These are phyloP conservation scores for Acanthamoeba triangularis DNA, from an alignment of 208 protist genomes.

Conservation along the genomic window DNA sequence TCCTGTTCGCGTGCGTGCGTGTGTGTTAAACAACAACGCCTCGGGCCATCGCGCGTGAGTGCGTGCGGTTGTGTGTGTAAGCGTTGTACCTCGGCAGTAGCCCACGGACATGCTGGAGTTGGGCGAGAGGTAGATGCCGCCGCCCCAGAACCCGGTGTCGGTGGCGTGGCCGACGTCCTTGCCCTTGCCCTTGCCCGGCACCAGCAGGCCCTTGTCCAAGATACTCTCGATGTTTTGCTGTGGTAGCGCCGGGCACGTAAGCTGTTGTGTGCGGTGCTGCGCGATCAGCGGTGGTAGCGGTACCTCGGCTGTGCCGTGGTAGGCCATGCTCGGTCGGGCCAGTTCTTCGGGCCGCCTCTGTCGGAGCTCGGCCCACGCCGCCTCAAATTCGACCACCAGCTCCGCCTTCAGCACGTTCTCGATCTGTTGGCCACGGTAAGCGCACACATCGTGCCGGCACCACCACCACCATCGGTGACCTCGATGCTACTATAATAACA, in stretches of 20 bases:
- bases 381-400: slow-evolving; percentile 42
- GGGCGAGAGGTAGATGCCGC: slow-evolving; percentile 43
- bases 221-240: slow-evolving; percentile 59
- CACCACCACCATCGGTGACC: too few species aligned
- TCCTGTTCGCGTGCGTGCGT: neutral
- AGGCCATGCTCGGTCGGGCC: slow-evolving; percentile 11
- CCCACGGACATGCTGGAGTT: slow-evolving; percentile 59
- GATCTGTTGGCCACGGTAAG: neutral
- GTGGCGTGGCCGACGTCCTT: slow-evolving; percentile 26
- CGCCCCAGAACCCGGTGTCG: slow-evolving; percentile 54
- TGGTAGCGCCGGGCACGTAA: neutral
- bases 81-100: slow-evolving; percentile 9
- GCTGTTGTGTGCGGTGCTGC: neutral
- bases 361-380: slow-evolving; percentile 30
- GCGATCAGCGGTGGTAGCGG: neutral
- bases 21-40: neutral
- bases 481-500: too few species aligned
- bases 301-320: slow-evolving; percentile 49
- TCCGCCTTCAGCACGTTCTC: slow-evolving; percentile 62
- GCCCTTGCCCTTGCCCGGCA: slow-evolving; percentile 40
- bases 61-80: neutral
- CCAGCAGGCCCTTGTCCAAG: slow-evolving; percentile 27
- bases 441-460: too few species aligned
- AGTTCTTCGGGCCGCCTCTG: neutral
- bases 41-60: neutral